Evolutionary conservation across 2,329 filamentous ascomycete genomes (phyloP).

Genomic region (Monilinia fructicola): DNA sequence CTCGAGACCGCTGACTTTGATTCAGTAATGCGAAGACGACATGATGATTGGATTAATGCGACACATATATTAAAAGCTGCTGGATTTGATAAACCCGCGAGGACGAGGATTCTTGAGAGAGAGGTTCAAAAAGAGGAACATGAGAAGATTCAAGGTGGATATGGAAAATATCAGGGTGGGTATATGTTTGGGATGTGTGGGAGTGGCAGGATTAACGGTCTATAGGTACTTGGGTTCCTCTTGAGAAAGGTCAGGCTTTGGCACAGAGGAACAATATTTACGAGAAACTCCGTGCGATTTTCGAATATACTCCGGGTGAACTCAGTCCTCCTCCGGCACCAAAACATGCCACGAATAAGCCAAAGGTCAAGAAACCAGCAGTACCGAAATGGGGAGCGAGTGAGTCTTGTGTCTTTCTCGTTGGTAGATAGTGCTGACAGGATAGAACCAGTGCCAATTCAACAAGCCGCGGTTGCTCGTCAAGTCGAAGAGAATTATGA

Average conservation of each 20-base stretch:
- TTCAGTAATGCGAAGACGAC: slow-evolving; percentile 79
- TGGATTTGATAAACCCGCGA: slow-evolving; percentile 93
- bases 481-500: slow-evolving; percentile 64
- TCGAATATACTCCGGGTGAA: slow-evolving; percentile 83
- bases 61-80: slow-evolving; percentile 97
- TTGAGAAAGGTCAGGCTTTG: slow-evolving; percentile 75
- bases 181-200: background rate
- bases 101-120: slow-evolving; percentile 91
- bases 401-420: slow-evolving; percentile 38
- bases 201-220: slow-evolving; percentile 31
- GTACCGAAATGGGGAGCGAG: slow-evolving; percentile 59
- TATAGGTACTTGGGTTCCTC: slow-evolving; percentile 90
- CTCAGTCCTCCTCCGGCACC: slow-evolving; percentile 90
- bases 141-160: slow-evolving; percentile 97
- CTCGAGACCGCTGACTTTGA: slow-evolving; percentile 7
- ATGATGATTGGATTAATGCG: slow-evolving; percentile 99
- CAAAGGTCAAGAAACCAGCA: slow-evolving; percentile 69
- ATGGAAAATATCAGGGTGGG: slow-evolving; percentile 93
- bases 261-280: slow-evolving; percentile 85
- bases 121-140: slow-evolving; percentile 96
- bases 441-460: slow-evolving; percentile 40
- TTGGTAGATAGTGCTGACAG: slow-evolving; percentile 32
- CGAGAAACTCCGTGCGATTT: slow-evolving; percentile 80
- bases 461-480: slow-evolving; percentile 41
- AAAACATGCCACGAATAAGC: slow-evolving; percentile 85